Base-by-base conservation (phyloP, 768 basidiomycete species). In the Artomyces pyxidatus region DNA sequence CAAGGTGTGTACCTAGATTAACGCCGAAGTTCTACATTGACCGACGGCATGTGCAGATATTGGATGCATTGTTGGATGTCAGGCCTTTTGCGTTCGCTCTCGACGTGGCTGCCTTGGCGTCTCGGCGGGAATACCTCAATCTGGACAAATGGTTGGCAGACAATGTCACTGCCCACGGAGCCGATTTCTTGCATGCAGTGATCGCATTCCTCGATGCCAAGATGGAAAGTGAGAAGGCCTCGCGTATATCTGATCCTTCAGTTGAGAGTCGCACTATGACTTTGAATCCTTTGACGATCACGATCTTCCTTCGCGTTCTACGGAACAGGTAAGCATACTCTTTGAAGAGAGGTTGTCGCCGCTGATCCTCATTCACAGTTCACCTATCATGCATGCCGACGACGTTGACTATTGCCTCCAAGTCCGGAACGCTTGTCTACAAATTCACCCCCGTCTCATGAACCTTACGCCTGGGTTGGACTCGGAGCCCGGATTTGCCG, bases 121-220 rank as follows among this genome's bases (percentile, higher is more conserved):
- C 90, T 29, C 83, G 92, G 37, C 74, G 92, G 57, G 95, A 97
- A 65, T 90, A 93, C 61, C 73, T 98, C 59, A 93, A 99, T 59
- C 73, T 99, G 39, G 94, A 96, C 68, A 94, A 95, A 66, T 99
- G 95, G 94, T 73, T 98, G 14, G 82, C 87, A 12, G 88, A 91
- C 63, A 87, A 92, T 59, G 87, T 94, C 17, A 71, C 80, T 19
- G 71, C 75, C 42, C 88, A 94, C 53, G 91, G 90, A 7, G 76
- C 76, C 25, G 88, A 90, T 54, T 96, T 98, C 61, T 75, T 96
- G 28, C 83, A 85, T 49, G 81, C 89, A 7, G 81, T 94, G 53
- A 81, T 98, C 49, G 77, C 82, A 17, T 98, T 97, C 68, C 69
- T 97, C 51, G 87, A 92, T 56, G 73, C 87, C 69, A 99, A 98